A percentile compares a stretch with the other conserved stretches of the same genome.
Conservation (phyloP, 306 rosid species). For the Trichosanthes cucumerina region DNA sequence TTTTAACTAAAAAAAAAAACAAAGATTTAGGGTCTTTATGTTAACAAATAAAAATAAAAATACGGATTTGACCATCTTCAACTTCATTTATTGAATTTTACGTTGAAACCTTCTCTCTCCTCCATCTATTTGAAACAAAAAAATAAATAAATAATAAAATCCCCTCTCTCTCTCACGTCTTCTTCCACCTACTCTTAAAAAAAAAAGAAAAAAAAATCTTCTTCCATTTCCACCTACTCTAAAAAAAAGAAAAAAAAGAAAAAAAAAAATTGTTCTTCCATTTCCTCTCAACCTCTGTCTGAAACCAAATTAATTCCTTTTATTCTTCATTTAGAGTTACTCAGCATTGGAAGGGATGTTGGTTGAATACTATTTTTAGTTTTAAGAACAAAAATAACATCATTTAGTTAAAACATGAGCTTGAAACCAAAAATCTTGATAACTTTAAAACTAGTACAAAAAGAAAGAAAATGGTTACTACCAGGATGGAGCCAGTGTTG, state of each 20-base stretch:
- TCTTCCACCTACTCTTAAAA: background rate
- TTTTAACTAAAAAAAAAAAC: too few relatives aligned
- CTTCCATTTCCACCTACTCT: background rate
- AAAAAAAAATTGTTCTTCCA: background rate
- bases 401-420: background rate
- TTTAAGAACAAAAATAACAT: background rate
- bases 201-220: too few relatives aligned
- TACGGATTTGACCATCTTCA: background rate
- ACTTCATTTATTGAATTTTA: background rate
- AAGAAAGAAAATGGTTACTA: background rate
- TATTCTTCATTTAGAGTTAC: background rate
- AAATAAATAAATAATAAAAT: too few relatives aligned
- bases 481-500: constrained; percentile 31
- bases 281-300: background rate
- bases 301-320: background rate
- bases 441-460: background rate
- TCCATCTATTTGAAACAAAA: background rate
- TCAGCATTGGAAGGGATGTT: background rate
- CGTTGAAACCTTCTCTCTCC: background rate
- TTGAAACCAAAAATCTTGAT: background rate
- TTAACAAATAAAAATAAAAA: background rate
- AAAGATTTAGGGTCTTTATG: background rate
- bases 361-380: too few relatives aligned
- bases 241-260: too few relatives aligned
- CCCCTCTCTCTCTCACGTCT: background rate